Evolutionary conservation across 352 stramenopile genomes (phyloP).

Genomic region (Phytophthora quininea): DNA sequence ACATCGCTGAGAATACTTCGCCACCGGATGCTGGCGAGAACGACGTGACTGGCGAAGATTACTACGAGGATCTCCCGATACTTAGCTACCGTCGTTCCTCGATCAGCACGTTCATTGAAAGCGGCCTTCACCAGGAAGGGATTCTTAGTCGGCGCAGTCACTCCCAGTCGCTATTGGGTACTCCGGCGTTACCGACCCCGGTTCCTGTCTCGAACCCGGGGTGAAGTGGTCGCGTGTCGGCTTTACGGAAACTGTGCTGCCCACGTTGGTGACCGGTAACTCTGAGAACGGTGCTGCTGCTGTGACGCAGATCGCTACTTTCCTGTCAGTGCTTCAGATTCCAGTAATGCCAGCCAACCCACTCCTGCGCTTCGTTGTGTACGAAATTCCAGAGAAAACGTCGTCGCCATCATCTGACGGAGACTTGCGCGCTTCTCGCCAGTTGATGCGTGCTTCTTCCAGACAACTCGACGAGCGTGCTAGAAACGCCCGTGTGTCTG

Average conservation of each 20-base stretch:
- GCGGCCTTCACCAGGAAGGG: constrained; percentile 67
- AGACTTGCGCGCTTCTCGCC: constrained; percentile 26
- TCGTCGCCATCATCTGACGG: constrained; percentile 28
- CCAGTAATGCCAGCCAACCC: constrained; percentile 67
- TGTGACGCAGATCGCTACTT: constrained; percentile 67
- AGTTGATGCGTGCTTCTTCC: constrained; percentile 47
- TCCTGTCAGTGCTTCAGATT: constrained; percentile 83
- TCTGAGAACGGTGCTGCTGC: constrained; percentile 23
- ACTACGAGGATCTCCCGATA: constrained; percentile 54
- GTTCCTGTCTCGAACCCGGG: constrained; percentile 32
- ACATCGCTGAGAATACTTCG: constrained; percentile 59
- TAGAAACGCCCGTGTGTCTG: constrained; percentile 56
- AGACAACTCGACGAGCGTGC: constrained; percentile 67
- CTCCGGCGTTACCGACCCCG: constrained; percentile 30
- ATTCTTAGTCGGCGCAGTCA: constrained; percentile 58
- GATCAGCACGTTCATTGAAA: constrained; percentile 80
- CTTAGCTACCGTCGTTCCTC: constrained; percentile 61
- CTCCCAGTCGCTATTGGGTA: constrained; percentile 49
- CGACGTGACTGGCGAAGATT: constrained; percentile 57
- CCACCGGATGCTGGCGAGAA: constrained; percentile 45
- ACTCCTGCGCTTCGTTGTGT: constrained; percentile 82
- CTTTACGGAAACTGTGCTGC: constrained; percentile 81
- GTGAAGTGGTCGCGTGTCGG: constrained; percentile 72
- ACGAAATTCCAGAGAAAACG: constrained; percentile 69
- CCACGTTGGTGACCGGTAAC: constrained; percentile 51